Evolutionary conservation across 805 yeast genomes (phyloP), one percentile per base, ranked within the genome.

Genomic region (Yarrowia bubula): DNA sequence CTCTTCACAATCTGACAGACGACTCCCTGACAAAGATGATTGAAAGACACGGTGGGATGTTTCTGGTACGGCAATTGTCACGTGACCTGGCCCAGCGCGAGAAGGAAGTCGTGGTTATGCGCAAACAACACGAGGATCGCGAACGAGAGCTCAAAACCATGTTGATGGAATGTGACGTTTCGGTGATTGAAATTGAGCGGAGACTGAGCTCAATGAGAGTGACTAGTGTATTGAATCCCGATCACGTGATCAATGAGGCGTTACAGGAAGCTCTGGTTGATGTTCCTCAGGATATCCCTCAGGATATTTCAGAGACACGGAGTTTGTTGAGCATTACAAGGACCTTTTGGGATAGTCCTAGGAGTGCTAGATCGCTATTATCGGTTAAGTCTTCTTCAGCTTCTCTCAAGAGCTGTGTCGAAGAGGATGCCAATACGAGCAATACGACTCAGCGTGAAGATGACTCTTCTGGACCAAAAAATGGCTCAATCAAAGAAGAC

Each of bases 51-150:
- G 80, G 81, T 4, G 73, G 75, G 1, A 68, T 73, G 8, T 69
- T 69, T 1, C 75, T 83, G 28, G 77, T 83, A 4, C 74, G 81
- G 42, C 86, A 82, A 68, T 71, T 83, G 17, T 80, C 85, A 0
- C 67, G 75, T 1, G 86, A 83, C 64, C 70, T 83, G 67, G 81
- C 84, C 1, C 73, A 75, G 39, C 75, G 83, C 39, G 85, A 83
- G 63, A 75, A 80, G 1, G 84, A 82, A 68, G 73, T 82, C 47
- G 73, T 78, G 1, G 68, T 80, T 17, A 68, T 77, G 42, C 74
- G 81, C 10, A 65, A 69, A 47, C 69, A 70, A 61, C 65, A 65
- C 18, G 75, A 72, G 15, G 74, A 74, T 42, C 68, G 76, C 3
- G 75, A 74, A 66, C 65, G 74, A 9, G 75, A 72, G 48, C 68